Base-by-base conservation (phyloP, 2,329 filamentous ascomycete species). In the Fusarium protoensiforme region DNA sequence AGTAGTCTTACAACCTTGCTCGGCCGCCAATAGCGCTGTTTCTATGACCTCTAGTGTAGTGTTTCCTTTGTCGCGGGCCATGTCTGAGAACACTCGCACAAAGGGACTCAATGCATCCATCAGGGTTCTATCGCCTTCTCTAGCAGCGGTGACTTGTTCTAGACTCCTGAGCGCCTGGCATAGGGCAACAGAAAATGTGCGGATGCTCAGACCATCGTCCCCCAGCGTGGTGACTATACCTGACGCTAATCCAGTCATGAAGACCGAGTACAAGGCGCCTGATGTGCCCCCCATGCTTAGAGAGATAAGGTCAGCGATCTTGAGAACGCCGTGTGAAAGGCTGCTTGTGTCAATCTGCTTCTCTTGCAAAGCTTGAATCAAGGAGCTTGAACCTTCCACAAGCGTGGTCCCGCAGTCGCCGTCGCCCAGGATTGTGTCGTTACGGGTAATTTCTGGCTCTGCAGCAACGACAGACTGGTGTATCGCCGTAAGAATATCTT, bases 331-430 rank as follows among this genome's bases (percentile, higher is more conserved):
- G 5, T 64, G 61, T 20, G 61, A 64, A 7, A 64, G 61, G n/a
- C 22, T 64, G 41, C 29, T 51, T 10, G 39, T 14, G 38, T 59
- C 29, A 10, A 65, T 33, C 5, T 22, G 46, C 18, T 41, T 43
- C 11, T 65, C 18, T n/a, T 53, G 35, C 13, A 60, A 13, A 14
- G 62, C 54, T 27, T n/a, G 51, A 48, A 57, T 38, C 22, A 57
- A 38, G n/a, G 54, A 57, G 16, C 27, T 36, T n/a, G 54, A 41
- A 14, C 62, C 62, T 53, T 54, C 35, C 2, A 59, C 39, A 9
- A 65, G 62, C n/a, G 62, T 65, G 7, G 54, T 60, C 13, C 62
- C 62, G 46, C 62, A 65, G 41, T 65, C 62, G 27, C 62, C 62
- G 24, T 65, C 62, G 16, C 62, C 62, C 22, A 65, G 20, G 27